Conservation (phyloP, 148 eudicot genomes). For the Pharnaceum exiguum region DNA sequence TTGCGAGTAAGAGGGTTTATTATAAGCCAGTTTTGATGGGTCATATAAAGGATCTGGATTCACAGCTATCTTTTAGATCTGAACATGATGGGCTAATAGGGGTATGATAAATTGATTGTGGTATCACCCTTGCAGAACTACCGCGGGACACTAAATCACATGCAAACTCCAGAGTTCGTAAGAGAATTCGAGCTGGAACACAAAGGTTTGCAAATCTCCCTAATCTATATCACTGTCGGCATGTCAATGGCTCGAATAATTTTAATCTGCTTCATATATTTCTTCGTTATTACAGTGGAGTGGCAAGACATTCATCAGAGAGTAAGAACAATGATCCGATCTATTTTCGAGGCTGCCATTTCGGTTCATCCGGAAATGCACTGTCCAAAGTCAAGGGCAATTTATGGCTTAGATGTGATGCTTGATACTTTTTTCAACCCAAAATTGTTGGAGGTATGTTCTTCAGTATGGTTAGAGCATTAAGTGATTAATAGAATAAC, state of each 20-base stretch:
- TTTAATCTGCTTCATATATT: too few relatives aligned
- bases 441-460: conserved; percentile 82
- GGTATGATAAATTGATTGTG: background rate
- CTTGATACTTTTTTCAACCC: conserved; percentile 71
- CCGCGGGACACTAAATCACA: conserved; percentile 69
- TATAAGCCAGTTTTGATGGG: too few relatives aligned
- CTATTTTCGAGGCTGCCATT: conserved; percentile 83
- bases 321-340: conserved; percentile 65
- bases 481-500: background rate
- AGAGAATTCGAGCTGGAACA: conserved; percentile 81
- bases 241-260: too few relatives aligned
- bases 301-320: conserved; percentile 74
- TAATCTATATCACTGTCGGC: background rate
- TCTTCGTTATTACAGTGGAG: conserved; percentile 46
- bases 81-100: too few relatives aligned
- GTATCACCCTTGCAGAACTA: conserved; percentile 53
- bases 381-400: conserved; percentile 70
- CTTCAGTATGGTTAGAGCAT: too few relatives aligned
- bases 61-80: too few relatives aligned
- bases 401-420: conserved; percentile 97
- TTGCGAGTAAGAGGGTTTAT: too few relatives aligned
- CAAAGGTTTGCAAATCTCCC: conserved; percentile 39
- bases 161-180: conserved; percentile 76
- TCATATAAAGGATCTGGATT: too few relatives aligned
- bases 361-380: conserved; percentile 90